A percentile compares a stretch with the other conserved stretches of the same genome.
Evolutionary conservation across 2,329 filamentous ascomycete genomes (phyloP).

Genomic region (Hyphodiscus sp.): DNA sequence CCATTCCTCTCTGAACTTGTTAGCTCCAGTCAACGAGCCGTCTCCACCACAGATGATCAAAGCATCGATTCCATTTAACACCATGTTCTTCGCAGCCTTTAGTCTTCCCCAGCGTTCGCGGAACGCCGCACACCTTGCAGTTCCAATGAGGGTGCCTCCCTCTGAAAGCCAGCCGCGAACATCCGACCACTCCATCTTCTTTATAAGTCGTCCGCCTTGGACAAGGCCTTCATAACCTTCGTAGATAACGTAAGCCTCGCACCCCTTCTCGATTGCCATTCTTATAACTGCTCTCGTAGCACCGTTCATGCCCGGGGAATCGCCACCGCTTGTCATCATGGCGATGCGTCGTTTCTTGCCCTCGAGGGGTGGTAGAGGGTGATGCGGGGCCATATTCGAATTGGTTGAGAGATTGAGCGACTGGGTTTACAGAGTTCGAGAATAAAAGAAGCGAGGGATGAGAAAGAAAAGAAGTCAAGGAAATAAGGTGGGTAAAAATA

Average conservation of each 20-base stretch:
- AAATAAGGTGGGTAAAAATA: not conserved
- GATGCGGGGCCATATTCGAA: conserved; percentile 20
- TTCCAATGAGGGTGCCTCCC: conserved; percentile 93
- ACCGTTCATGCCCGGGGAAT: conserved; percentile 71
- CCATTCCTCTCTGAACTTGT: conserved; percentile 91
- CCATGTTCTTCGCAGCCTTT: conserved; percentile 87
- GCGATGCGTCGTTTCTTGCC: conserved; percentile 43
- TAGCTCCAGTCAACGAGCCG: conserved; percentile 90
- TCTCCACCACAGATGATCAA: conserved; percentile 96
- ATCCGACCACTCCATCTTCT: conserved; percentile 83
- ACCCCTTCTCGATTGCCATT: conserved; percentile 79
- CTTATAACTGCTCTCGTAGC: conserved; percentile 73
- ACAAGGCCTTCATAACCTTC: conserved; percentile 97
- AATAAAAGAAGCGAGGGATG: not conserved
- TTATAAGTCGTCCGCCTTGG: conserved; percentile 80
- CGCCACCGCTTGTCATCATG: conserved; percentile 68
- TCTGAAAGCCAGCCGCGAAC: conserved; percentile 91
- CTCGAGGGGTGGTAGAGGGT: conserved; percentile 21
- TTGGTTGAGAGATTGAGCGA: conserved; percentile 1
- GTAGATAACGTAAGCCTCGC: conserved; percentile 75
- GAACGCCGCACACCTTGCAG: conserved; percentile 87
- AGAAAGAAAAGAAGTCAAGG: not conserved
- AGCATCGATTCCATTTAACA: conserved; percentile 87
- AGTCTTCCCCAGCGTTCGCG: conserved; percentile 81
- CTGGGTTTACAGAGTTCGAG: not conserved